Conservation (phyloP, 169 alveolate species). For the Cryptosporidium felis region DNA sequence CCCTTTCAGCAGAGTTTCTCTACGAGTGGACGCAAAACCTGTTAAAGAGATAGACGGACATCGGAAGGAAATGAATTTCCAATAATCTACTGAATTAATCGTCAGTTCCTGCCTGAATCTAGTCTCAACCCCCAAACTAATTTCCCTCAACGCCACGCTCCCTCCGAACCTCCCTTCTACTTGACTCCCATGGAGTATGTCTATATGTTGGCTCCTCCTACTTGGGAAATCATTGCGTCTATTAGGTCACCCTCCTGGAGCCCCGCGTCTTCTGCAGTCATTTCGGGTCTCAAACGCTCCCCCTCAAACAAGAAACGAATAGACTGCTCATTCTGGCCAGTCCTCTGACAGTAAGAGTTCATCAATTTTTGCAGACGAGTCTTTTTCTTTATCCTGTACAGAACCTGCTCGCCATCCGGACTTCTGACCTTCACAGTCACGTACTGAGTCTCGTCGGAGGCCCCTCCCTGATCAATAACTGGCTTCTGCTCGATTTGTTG, state of each 20-base stretch:
- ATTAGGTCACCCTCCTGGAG: conserved; percentile 96
- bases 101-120: too few relatives aligned
- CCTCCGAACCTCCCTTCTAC: too few relatives aligned
- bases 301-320: conserved; percentile 98
- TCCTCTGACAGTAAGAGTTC: conserved; percentile 96
- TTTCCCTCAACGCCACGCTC: too few relatives aligned
- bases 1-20: conserved; percentile 55
- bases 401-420: conserved; percentile 95
- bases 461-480: conserved; percentile 66
- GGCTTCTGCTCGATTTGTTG: conserved; percentile 56
- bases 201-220: conserved; percentile 87
- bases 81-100: too few relatives aligned
- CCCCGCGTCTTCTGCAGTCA: conserved; percentile 94
- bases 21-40: conserved; percentile 52
- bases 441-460: conserved; percentile 62
- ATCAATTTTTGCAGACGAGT: conserved; percentile 95
- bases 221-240: conserved; percentile 98
- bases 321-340: conserved; percentile 89
- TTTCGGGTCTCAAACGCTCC: conserved; percentile 92
- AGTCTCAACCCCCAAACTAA: too few relatives aligned
- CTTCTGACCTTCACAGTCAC: conserved; percentile 71
- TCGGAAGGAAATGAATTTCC: too few relatives aligned
- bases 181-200: too few relatives aligned
- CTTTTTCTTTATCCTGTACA: conserved; percentile 93
- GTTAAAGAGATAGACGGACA: neutral